A percentile compares a stretch with the other conserved stretches of the same genome.
These are phyloP conservation scores for Alternaria sp. DNA, from an alignment of 2,329 filamentous ascomycete genomes.

Conservation along the genomic window DNA sequence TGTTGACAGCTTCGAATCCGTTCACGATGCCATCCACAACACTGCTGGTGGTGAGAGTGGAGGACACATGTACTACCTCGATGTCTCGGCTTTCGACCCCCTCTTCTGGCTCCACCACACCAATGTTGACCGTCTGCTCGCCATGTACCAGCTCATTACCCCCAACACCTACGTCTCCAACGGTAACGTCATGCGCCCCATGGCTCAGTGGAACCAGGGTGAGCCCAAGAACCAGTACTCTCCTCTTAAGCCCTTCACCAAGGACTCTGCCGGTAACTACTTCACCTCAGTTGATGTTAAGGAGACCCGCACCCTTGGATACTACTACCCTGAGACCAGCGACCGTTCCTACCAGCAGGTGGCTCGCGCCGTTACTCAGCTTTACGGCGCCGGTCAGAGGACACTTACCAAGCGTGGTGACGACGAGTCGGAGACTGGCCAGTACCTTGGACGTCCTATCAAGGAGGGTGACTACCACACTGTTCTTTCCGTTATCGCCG, in stretches of 20 bases:
- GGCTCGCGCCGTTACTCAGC: slow-evolving; percentile 35
- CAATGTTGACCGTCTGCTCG: slow-evolving; percentile 61
- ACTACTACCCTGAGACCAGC: slow-evolving; percentile 49
- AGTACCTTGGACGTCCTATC: slow-evolving; percentile 44
- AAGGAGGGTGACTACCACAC: slow-evolving; percentile 48
- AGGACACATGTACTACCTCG: slow-evolving; percentile 77
- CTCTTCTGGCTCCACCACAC: slow-evolving; percentile 57
- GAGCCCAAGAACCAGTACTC: slow-evolving; percentile 62
- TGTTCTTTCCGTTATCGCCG: slow-evolving; percentile 42
- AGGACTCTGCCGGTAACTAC: slow-evolving; percentile 57
- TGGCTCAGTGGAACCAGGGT: slow-evolving; percentile 53
- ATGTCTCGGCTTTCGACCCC: slow-evolving; percentile 80
- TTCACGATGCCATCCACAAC: slow-evolving; percentile 48
- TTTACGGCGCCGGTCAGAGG: slow-evolving; percentile 54
- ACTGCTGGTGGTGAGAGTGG: slow-evolving; percentile 55
- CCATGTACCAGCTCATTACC: slow-evolving; percentile 79
- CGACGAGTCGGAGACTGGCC: slow-evolving; percentile 21
- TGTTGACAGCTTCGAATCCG: slow-evolving; percentile 48
- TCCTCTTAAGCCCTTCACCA: slow-evolving; percentile 49
- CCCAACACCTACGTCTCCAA: slow-evolving; percentile 72
- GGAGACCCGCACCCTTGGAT: slow-evolving; percentile 53
- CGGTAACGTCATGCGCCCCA: slow-evolving; percentile 40
- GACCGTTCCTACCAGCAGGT: slow-evolving; percentile 33
- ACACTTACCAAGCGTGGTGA: slow-evolving; percentile 33
- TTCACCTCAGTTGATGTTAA: slow-evolving; percentile 42